phyloP scores from a whole-genome alignment of 176 grass and related monocot species.

The Ananas comosus region DNA sequence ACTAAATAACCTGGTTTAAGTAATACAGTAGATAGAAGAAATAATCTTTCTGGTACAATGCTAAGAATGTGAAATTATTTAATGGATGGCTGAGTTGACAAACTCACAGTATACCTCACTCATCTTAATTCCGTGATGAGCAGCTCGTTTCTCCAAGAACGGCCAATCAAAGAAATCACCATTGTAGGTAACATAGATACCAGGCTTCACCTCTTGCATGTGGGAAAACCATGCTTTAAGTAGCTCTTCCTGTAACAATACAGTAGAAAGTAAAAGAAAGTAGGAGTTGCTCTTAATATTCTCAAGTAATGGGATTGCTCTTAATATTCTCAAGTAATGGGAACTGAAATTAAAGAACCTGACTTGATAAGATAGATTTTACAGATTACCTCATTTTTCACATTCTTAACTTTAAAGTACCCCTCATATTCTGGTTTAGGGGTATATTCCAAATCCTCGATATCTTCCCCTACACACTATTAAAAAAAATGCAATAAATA shows the following conservation, averaged over 20 bases:
- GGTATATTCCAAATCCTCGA: slow-evolving; percentile 98
- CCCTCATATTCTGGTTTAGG: slow-evolving; percentile 97
- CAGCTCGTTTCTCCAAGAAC: slow-evolving; percentile 94
- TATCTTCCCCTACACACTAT: slow-evolving; percentile 95
- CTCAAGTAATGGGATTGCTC: background rate
- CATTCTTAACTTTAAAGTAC: slow-evolving; percentile 80
- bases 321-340: background rate
- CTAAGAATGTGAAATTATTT: slow-evolving; percentile 9
- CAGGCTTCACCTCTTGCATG: slow-evolving; percentile 97
- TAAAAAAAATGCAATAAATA: slow-evolving; percentile 20
- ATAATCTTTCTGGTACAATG: background rate
- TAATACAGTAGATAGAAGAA: background rate
- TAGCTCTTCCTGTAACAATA: slow-evolving; percentile 50
- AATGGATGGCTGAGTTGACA: background rate
- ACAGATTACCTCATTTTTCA: slow-evolving; percentile 60
- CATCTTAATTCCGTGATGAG: slow-evolving; percentile 84
- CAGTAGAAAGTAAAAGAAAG: slow-evolving; percentile 17
- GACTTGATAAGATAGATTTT: background rate
- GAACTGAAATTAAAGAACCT: background rate
- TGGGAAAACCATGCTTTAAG: slow-evolving; percentile 93
- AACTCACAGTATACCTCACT: slow-evolving; percentile 43
- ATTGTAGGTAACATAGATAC: slow-evolving; percentile 99
- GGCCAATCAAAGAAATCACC: slow-evolving; percentile 99
- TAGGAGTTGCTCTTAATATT: background rate
- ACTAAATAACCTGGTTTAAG: background rate